These are phyloP conservation scores for Candida khao-thaluensis DNA, from an alignment of 805 yeast genomes.

Conservation along the genomic window DNA sequence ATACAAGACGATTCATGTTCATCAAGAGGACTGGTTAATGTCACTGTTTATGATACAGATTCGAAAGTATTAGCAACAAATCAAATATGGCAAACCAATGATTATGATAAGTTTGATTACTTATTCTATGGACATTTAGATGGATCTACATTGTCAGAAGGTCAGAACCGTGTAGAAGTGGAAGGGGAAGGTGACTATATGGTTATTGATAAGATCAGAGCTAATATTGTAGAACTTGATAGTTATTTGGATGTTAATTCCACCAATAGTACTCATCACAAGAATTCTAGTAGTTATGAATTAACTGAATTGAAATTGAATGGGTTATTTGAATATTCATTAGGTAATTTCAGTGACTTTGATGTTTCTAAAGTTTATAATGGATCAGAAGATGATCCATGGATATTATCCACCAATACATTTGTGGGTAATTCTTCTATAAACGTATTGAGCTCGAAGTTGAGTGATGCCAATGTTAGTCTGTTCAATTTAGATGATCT, in stretches of 20 bases:
- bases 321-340: conserved; percentile 81
- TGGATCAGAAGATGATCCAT: conserved; percentile 17
- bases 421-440: conserved; percentile 43
- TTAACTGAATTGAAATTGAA: conserved; percentile 46
- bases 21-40: conserved; percentile 75
- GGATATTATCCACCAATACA: conserved; percentile 30
- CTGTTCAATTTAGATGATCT: conserved; percentile 27
- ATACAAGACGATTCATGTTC: conserved; percentile 61
- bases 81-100: conserved; percentile 75
- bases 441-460: conserved; percentile 33
- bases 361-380: conserved; percentile 26
- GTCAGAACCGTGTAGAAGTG: conserved; percentile 30
- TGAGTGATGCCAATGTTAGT: conserved; percentile 35
- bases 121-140: conserved; percentile 69
- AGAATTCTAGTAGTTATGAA: conserved; percentile 13
- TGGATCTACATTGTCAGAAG: conserved; percentile 30
- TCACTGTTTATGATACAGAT: conserved; percentile 54
- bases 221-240: conserved; percentile 50
- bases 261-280: conserved; percentile 26
- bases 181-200: conserved; percentile 41
- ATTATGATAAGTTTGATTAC: conserved; percentile 74
- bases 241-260: conserved; percentile 27
- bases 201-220: conserved; percentile 70
- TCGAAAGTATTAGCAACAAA: conserved; percentile 43
- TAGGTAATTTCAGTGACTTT: conserved; percentile 56